phyloP scores from a whole-genome alignment of 371 early-diverging fungal species.

The Smittium culicis region DNA sequence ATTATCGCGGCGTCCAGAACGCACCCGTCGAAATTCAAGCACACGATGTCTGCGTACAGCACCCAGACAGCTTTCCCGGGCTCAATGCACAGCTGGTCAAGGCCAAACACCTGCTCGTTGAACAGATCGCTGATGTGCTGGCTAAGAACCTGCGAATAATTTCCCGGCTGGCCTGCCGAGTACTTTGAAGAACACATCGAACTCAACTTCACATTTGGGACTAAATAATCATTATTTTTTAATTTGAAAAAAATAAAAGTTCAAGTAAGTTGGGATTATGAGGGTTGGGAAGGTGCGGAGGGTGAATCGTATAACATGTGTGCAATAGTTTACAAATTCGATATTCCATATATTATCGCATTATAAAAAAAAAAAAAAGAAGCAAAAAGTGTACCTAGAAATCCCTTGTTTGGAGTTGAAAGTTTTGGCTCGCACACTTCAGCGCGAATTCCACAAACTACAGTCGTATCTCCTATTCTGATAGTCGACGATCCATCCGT shows the following conservation, averaged over 20 bases:
- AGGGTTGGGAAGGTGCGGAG: too few species aligned
- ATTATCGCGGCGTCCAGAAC: slow-evolving; percentile 75
- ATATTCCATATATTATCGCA: too few species aligned
- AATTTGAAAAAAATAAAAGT: too few species aligned
- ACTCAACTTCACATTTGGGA: slow-evolving; percentile 82
- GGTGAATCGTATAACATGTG: too few species aligned
- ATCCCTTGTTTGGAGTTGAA: slow-evolving; percentile 54
- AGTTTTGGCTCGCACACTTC: slow-evolving; percentile 75
- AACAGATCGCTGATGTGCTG: slow-evolving; percentile 58
- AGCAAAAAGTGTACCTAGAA: slow-evolving; percentile 30
- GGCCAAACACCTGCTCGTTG: slow-evolving; percentile 47
- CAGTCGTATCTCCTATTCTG: slow-evolving; percentile 74
- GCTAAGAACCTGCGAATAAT: slow-evolving; percentile 69
- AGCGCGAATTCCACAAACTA: slow-evolving; percentile 88
- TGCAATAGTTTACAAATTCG: too few species aligned
- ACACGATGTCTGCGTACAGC: slow-evolving; percentile 77
- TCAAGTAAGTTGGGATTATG: too few species aligned
- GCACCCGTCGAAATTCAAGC: slow-evolving; percentile 81
- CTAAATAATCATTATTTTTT: slow-evolving; percentile 25
- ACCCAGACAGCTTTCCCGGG: slow-evolving; percentile 76
- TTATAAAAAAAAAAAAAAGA: too few species aligned
- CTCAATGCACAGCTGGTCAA: slow-evolving; percentile 64
- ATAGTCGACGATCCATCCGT: slow-evolving; percentile 80
- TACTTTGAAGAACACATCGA: slow-evolving; percentile 73
- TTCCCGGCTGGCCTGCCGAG: slow-evolving; percentile 75